A percentile compares a stretch with the other conserved stretches of the same genome.
Conservation (phyloP, 176 grass and related monocot genomes). For the Oryza punctata region DNA sequence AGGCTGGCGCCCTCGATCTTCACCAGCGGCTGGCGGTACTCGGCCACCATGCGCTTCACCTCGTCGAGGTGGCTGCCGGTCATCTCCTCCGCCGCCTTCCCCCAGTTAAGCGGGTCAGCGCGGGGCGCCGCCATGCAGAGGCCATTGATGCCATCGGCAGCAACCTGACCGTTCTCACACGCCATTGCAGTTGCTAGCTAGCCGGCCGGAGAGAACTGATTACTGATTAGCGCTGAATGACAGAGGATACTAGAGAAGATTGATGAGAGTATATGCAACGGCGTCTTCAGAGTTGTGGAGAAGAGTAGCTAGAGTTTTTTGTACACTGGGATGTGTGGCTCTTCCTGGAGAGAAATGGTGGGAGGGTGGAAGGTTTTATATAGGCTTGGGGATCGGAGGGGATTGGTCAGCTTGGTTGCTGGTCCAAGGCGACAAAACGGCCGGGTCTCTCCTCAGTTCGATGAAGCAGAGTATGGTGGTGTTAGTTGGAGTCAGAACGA, state of each 20-base stretch:
- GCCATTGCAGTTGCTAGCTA: slow-evolving; percentile 11
- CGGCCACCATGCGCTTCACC: slow-evolving; percentile 59
- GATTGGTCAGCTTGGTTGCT: not conserved
- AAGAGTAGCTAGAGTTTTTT: too few species aligned
- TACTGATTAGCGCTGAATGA: too few species aligned
- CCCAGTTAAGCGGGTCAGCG: slow-evolving; percentile 61
- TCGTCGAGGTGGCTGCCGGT: slow-evolving; percentile 57
- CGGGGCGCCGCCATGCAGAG: slow-evolving; percentile 38
- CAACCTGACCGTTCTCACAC: slow-evolving; percentile 33
- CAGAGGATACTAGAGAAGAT: too few species aligned
- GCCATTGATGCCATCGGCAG: not conserved
- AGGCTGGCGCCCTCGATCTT: slow-evolving; percentile 57
- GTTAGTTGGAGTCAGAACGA: not conserved
- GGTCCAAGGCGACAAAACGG: not conserved
- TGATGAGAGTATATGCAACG: too few species aligned
- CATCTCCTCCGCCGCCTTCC: slow-evolving; percentile 51
- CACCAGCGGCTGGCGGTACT: slow-evolving; percentile 51
- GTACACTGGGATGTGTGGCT: too few species aligned
- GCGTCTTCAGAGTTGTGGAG: too few species aligned
- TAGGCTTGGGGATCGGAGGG: not conserved
- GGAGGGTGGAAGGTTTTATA: not conserved
- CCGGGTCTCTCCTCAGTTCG: not conserved
- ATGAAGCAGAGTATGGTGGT: too few species aligned
- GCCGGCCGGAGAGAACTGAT: too few species aligned
- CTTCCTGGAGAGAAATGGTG: too few species aligned